These are phyloP conservation scores for Trebouxia sp. DNA, from an alignment of 139 green algal species.

Conservation along the genomic window DNA sequence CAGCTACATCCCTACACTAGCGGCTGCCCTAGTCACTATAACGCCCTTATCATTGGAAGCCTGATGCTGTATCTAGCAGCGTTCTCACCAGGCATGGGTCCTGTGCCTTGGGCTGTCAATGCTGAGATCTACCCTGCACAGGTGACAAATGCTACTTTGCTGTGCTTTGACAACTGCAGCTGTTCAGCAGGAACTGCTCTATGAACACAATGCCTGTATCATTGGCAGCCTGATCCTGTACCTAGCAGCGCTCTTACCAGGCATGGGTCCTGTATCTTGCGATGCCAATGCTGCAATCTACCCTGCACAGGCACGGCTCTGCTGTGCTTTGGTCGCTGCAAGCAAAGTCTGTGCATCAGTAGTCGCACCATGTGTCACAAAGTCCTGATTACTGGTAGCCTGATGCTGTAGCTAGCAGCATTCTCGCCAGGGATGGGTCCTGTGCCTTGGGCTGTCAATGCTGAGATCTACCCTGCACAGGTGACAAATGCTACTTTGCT, in stretches of 20 bases:
- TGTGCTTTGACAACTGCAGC: not conserved
- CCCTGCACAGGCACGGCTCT: no score
- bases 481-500: constrained; percentile 12
- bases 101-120: constrained; percentile 79
- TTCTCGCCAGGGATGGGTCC: constrained; percentile 76
- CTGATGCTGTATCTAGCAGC: constrained; percentile 67
- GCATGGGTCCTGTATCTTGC: no score
- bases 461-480: constrained; percentile 72
- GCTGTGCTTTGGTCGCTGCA: no score
- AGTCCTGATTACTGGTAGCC: constrained; percentile 40
- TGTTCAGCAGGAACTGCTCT: not conserved
- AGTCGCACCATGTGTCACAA: no score
- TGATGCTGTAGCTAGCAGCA: constrained; percentile 66
- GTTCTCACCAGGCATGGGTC: constrained; percentile 73
- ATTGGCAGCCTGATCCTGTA: no score
- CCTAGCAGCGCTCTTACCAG: no score
- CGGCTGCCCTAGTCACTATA: constrained; percentile 63
- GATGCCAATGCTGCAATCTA: no score
- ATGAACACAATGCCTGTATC: no score
- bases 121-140: constrained; percentile 72
- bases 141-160: constrained; percentile 13
- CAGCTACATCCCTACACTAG: constrained; percentile 34
- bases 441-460: constrained; percentile 77
- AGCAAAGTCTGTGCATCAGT: no score
- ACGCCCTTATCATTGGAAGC: constrained; percentile 41